Evolutionary conservation across 768 basidiomycete genomes (phyloP).

Genomic region (Kwoniella shandongensis): DNA sequence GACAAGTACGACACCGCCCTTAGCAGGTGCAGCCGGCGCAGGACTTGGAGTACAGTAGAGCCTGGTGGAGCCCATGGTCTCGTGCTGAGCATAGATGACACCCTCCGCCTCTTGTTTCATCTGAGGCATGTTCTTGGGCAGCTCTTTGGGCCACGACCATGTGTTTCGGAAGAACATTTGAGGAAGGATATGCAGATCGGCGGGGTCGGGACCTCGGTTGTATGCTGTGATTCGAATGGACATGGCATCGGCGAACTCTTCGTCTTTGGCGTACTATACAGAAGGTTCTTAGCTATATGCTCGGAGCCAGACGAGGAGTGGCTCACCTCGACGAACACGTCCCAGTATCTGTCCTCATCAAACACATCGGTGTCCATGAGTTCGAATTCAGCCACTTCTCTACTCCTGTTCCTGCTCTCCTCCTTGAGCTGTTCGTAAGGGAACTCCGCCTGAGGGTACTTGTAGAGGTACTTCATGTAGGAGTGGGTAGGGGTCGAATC

Average conservation of each 20-base stretch:
- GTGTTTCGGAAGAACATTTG: constrained; percentile 98
- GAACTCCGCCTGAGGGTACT: constrained; percentile 88
- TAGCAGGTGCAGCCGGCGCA: constrained; percentile 72
- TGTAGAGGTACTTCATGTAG: constrained; percentile 99
- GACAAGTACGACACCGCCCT: constrained; percentile 60
- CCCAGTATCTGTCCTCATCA: constrained; percentile 94
- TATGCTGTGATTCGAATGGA: constrained; percentile 94
- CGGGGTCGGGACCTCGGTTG: constrained; percentile 93
- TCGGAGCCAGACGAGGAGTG: neutral
- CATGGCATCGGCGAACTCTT: constrained; percentile 79
- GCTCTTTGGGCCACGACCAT: constrained; percentile 80
- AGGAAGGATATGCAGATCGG: constrained; percentile 89
- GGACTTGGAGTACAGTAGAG: constrained; percentile 90
- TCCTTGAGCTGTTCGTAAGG: constrained; percentile 91
- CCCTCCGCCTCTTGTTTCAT: constrained; percentile 54
- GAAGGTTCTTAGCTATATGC: constrained; percentile 9
- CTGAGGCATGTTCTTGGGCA: constrained; percentile 53
- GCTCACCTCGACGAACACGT: constrained; percentile 91
- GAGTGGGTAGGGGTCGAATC: constrained; percentile 98
- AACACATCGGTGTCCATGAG: constrained; percentile 88
- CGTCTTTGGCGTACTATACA: constrained; percentile 91
- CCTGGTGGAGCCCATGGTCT: constrained; percentile 70
- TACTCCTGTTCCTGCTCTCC: constrained; percentile 76
- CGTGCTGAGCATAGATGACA: constrained; percentile 63
- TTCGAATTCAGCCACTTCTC: constrained; percentile 89